Conservation (phyloP, 139 green algal species). For the Desmodesmus armatus region DNA sequence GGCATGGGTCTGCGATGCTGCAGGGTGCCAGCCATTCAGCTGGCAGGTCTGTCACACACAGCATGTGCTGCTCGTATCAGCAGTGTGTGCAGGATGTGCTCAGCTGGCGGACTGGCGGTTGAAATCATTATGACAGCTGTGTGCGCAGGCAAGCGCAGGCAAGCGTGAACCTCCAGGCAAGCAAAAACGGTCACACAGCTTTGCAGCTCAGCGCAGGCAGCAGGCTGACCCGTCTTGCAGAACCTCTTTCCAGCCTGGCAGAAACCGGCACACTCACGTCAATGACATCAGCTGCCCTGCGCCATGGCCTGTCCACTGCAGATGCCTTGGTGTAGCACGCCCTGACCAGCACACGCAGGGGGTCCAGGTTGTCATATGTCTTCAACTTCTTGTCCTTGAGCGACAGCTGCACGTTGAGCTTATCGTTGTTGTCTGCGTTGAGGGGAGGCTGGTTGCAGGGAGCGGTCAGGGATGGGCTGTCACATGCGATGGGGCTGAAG, state of each 20-base stretch:
- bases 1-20: neutral
- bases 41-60: neutral
- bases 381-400: slow-evolving; percentile 22
- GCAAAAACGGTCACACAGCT: no score
- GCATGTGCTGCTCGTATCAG: neutral
- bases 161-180: no score
- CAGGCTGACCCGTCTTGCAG: no score
- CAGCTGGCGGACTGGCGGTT: no score
- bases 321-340: slow-evolving; percentile 38
- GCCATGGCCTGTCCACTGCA: slow-evolving; percentile 29
- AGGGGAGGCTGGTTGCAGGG: slow-evolving; percentile 41
- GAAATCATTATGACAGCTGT: no score
- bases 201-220: no score
- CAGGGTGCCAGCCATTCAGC: neutral
- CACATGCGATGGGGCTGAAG: neutral
- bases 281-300: slow-evolving; percentile 38
- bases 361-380: slow-evolving; percentile 31
- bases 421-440: slow-evolving; percentile 28
- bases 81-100: neutral
- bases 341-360: slow-evolving; percentile 5
- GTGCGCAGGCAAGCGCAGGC: no score
- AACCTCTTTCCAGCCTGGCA: no score
- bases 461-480: neutral
- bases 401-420: slow-evolving; percentile 9
- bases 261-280: slow-evolving; percentile 48